These are phyloP conservation scores for Zizania latifolia DNA, from an alignment of 176 grass and related monocot species.

Conservation along the genomic window DNA sequence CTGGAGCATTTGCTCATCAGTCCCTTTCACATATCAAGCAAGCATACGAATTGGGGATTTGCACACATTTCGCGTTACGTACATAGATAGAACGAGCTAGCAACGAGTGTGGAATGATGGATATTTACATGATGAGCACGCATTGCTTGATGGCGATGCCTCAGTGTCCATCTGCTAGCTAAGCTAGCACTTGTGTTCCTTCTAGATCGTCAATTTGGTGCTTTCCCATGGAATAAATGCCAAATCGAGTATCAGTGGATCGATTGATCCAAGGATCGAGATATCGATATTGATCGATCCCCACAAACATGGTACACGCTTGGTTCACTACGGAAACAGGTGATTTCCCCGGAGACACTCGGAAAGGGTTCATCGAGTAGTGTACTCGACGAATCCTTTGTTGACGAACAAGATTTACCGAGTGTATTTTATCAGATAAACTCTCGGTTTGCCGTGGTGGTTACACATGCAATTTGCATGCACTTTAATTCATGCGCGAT, in stretches of 20 bases:
- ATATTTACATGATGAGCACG: slow-evolving; percentile 20
- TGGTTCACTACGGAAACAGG: too few species aligned
- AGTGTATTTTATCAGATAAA: too few species aligned
- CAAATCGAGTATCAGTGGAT: slow-evolving; percentile 27
- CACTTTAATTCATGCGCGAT: slow-evolving; percentile 15
- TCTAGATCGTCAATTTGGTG: not conserved
- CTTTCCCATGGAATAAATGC: slow-evolving; percentile 36
- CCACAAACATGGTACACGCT: slow-evolving; percentile 9
- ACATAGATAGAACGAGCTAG: slow-evolving; percentile 28
- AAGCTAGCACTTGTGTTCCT: slow-evolving; percentile 40
- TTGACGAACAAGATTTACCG: too few species aligned
- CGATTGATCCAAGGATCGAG: not conserved
- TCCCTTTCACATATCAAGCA: slow-evolving; percentile 34
- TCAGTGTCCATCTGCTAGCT: slow-evolving; percentile 49
- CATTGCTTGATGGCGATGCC: slow-evolving; percentile 30
- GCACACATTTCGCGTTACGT: not conserved
- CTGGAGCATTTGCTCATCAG: slow-evolving; percentile 18
- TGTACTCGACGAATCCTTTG: too few species aligned
- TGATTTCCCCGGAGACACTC: too few species aligned
- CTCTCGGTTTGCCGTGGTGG: too few species aligned
- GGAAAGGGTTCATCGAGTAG: too few species aligned
- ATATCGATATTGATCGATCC: slow-evolving; percentile 18
- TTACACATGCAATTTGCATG: too few species aligned
- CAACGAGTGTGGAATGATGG: slow-evolving; percentile 31
- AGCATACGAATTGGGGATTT: slow-evolving; percentile 30